Conservation (phyloP, 345 rosid species). For the Durio zibethinus region DNA sequence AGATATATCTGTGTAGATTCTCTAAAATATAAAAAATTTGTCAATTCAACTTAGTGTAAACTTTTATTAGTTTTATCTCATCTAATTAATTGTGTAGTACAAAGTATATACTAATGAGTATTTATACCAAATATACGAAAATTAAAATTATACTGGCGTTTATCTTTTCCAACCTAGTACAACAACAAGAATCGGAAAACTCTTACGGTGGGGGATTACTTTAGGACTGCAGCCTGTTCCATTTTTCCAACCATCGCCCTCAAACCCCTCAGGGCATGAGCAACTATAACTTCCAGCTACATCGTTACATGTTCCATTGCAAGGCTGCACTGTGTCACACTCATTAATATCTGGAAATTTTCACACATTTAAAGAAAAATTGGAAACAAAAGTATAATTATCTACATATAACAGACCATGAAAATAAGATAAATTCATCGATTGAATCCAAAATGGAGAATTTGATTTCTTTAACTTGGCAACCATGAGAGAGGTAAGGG, state of each 20-base stretch:
- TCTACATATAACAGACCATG: too few species aligned
- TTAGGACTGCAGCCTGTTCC: constrained; percentile 5
- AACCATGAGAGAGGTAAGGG: constrained; percentile 17
- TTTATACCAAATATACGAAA: too few species aligned
- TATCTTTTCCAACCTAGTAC: neutral
- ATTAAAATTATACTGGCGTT: too few species aligned
- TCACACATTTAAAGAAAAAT: neutral
- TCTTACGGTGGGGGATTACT: neutral
- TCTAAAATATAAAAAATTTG: too few species aligned
- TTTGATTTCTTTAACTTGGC: neutral
- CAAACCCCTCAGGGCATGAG: neutral
- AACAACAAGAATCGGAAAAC: neutral
- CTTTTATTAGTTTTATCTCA: too few species aligned
- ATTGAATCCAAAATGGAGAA: neutral
- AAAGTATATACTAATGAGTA: too few species aligned
- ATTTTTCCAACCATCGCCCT: neutral
- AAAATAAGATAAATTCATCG: neutral
- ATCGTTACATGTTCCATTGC: constrained; percentile 4
- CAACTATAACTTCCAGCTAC: neutral
- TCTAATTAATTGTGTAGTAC: too few species aligned
- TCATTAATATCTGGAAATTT: constrained; percentile 12
- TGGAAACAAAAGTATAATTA: neutral
- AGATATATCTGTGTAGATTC: too few species aligned
- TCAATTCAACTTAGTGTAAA: too few species aligned
- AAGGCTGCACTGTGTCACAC: neutral